Evolutionary conservation across 306 rosid genomes (phyloP), one percentile per base, ranked within the genome.

Genomic region (apple (Malus domestica)): DNA sequence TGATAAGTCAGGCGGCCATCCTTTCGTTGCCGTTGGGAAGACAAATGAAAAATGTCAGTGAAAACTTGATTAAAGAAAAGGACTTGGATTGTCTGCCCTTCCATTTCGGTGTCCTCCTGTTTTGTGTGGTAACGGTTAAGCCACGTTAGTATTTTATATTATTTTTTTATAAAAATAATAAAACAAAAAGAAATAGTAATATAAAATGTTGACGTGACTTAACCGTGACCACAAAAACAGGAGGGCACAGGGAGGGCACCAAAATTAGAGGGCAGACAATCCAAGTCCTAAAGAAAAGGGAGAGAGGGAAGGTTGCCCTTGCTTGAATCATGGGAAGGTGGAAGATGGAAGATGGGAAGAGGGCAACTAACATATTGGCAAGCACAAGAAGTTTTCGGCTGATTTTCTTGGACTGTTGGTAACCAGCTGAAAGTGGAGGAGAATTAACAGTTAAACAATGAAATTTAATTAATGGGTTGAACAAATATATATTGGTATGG

Each of bases 1-100:
- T 32, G 70, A 70, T 66, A 67, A 80, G 93, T 80, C 85, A 86
- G 44, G 59, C 68, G 76, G 79, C 83, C 76, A 76, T 72, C 84
- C 60, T 65, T 68, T 85, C 74, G 72, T 88, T 78, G 66, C 80
- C 62, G 75, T 65, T n/a, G 73, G 63, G 46, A 64, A 55, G 58
- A 76, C 79, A 65, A 76, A 25, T 58, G 33, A 44, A 54, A 68
- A 76, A 76, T 35, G 67, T 49, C 54, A 64, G n/a, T 46, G 68
- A 78, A 75, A 66, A 74, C 70, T 52, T 27, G 12, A 32, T 14
- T 58, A 61, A 22, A 57, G 20, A 59, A 19, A 38, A 35, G 49
- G 63, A 25, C 25, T 25, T 25, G 25, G 25, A 25, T 25, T 25
- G 25, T 25, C 25, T 25, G 25, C 25, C 25, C 25, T 25, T 1